phyloP scores from a whole-genome alignment of 257 asterid genomes.

The Fraxinus excelsior region DNA sequence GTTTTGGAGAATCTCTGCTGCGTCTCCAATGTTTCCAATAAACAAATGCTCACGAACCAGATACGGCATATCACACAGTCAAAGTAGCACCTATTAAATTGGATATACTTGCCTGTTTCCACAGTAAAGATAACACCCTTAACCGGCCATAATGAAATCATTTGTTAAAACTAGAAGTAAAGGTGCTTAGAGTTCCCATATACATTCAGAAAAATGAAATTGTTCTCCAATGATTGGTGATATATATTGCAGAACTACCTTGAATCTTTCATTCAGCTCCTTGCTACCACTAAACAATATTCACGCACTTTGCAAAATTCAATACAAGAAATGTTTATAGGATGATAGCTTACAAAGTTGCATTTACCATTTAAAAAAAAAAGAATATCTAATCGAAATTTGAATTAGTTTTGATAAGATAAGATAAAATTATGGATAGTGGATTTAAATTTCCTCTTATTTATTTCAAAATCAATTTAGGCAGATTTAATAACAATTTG shows the following conservation, averaged over 20 bases:
- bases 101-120: constrained; percentile 14
- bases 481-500: not conserved
- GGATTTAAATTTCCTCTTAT: not conserved
- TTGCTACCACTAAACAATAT: not conserved
- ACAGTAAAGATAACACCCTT: constrained; percentile 9
- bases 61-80: constrained; percentile 66
- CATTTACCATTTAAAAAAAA: not conserved
- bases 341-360: not conserved
- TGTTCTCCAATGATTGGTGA: not conserved
- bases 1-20: constrained; percentile 86
- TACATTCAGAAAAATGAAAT: constrained; percentile 2
- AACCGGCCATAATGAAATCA: constrained; percentile 6
- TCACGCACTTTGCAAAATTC: constrained; percentile 5
- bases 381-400: not conserved
- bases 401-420: not conserved
- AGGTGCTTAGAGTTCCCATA: not conserved
- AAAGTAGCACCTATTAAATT: constrained; percentile 28
- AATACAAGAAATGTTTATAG: constrained; percentile 2
- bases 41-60: constrained; percentile 80
- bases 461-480: not conserved
- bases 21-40: constrained; percentile 84
- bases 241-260: not conserved
- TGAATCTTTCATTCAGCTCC: not conserved
- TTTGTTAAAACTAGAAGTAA: not conserved
- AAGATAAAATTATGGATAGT: not conserved